These are phyloP conservation scores for Aquilaria yunnanensis DNA, from an alignment of 345 rosid genomes.

Conservation along the genomic window DNA sequence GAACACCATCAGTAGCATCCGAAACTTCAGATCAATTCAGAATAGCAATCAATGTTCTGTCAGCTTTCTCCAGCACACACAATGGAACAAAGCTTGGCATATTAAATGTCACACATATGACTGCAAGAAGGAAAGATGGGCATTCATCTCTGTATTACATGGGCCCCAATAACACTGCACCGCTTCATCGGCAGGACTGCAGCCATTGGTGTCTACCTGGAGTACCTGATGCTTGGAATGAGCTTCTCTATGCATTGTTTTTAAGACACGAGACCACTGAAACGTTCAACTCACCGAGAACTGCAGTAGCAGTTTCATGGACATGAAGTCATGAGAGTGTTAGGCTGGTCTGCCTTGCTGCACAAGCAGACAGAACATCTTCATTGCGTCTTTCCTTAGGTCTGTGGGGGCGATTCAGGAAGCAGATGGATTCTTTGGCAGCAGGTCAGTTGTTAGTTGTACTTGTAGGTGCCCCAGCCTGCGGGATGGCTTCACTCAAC, in stretches of 20 bases:
- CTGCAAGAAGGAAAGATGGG: constrained; percentile 75
- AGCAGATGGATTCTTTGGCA: too few species aligned
- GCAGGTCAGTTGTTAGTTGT: too few species aligned
- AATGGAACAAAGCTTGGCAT: constrained; percentile 24
- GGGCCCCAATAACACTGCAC: constrained; percentile 49
- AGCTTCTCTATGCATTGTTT: constrained; percentile 57
- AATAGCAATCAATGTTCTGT: constrained; percentile 37
- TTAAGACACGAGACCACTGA: constrained; percentile 35
- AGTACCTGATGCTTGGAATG: constrained; percentile 92
- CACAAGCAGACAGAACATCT: too few species aligned
- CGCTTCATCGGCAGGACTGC: constrained; percentile 75
- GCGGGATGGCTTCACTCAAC: too few species aligned
- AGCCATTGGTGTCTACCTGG: constrained; percentile 99
- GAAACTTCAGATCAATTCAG: constrained; percentile 46
- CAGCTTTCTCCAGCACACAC: constrained; percentile 24
- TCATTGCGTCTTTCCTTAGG: too few species aligned
- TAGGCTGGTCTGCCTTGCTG: too few species aligned
- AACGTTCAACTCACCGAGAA: constrained; percentile 17
- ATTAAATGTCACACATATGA: constrained; percentile 65
- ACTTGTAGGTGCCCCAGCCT: too few species aligned
- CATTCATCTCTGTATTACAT: constrained; percentile 74
- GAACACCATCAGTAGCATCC: constrained; percentile 32
- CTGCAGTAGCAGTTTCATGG: constrained; percentile 15
- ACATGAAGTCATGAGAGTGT: too few species aligned
- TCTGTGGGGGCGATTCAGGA: too few species aligned